Evolutionary conservation across 805 yeast species (phyloP).

Genomic region (Kodamaea fukazawae): DNA sequence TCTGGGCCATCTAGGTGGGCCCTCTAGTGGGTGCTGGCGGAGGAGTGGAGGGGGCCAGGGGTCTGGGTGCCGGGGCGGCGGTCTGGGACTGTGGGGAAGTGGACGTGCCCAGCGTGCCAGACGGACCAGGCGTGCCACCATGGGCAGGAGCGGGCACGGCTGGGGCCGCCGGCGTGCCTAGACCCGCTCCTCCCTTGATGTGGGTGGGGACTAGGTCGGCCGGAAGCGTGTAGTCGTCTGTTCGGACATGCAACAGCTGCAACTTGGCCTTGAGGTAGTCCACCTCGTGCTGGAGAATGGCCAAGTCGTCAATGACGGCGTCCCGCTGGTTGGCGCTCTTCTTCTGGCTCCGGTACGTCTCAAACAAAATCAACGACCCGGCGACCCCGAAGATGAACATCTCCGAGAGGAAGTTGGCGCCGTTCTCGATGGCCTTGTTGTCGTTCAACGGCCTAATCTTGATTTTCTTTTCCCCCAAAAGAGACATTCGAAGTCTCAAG

Average conservation of each 20-base stretch:
- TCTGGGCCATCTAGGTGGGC: too few species aligned
- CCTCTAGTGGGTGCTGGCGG: too few species aligned
- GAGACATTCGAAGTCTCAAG: slow-evolving; percentile 54
- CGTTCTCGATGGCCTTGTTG: slow-evolving; percentile 75
- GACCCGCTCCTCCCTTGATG: too few species aligned
- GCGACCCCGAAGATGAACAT: slow-evolving; percentile 77
- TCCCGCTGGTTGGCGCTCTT: slow-evolving; percentile 63
- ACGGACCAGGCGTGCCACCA: too few species aligned
- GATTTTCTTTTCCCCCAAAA: slow-evolving; percentile 52
- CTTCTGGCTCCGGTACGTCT: slow-evolving; percentile 62
- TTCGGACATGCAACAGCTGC: slow-evolving; percentile 35
- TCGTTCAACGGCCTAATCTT: slow-evolving; percentile 78
- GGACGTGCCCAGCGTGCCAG: too few species aligned
- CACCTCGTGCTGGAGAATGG: slow-evolving; percentile 67
- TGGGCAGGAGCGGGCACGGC: too few species aligned
- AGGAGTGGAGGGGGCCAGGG: too few species aligned
- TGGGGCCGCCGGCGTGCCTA: not conserved
- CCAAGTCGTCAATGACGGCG: slow-evolving; percentile 68
- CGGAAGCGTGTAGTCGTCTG: slow-evolving; percentile 52
- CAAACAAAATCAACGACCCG: slow-evolving; percentile 70
- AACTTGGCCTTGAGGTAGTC: slow-evolving; percentile 52
- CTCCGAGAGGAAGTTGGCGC: slow-evolving; percentile 78
- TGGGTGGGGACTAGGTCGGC: slow-evolving; percentile 45
- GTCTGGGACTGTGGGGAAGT: too few species aligned
- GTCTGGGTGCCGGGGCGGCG: too few species aligned